Evolutionary conservation across 441 rosid species (phyloP).

Genomic region (Euphorbia celastroides): DNA sequence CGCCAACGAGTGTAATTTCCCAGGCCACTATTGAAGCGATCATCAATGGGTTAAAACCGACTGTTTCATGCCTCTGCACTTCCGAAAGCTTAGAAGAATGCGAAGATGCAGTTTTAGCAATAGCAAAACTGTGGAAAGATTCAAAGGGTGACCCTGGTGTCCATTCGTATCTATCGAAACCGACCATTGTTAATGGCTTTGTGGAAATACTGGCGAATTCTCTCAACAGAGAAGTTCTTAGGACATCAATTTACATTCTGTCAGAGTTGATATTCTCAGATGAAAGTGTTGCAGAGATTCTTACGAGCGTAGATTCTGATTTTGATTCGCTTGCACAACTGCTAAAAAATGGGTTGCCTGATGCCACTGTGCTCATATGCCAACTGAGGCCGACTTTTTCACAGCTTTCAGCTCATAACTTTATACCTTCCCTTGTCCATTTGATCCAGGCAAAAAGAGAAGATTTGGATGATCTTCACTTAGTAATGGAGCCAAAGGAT

Average conservation of each 20-base stretch:
- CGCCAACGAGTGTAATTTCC: conserved; percentile 64
- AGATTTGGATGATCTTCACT: conserved; percentile 32
- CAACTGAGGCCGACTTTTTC: conserved; percentile 46
- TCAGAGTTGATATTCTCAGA: conserved; percentile 39
- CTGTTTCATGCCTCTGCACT: conserved; percentile 49
- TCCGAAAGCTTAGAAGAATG: conserved; percentile 58
- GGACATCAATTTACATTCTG: conserved; percentile 42
- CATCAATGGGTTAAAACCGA: conserved; percentile 43
- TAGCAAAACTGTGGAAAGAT: conserved; percentile 56
- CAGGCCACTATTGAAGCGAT: conserved; percentile 50
- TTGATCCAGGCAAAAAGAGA: conserved; percentile 32
- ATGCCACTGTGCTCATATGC: conserved; percentile 54
- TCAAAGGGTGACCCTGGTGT: conserved; percentile 46
- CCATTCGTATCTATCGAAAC: conserved; percentile 47
- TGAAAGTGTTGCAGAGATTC: conserved; percentile 43
- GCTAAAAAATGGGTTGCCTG: conserved; percentile 54
- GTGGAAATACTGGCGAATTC: conserved; percentile 56
- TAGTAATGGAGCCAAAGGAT: conserved; percentile 45
- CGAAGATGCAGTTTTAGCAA: conserved; percentile 48
- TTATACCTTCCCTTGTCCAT: conserved; percentile 49
- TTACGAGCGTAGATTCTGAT: conserved; percentile 57
- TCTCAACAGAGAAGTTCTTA: conserved; percentile 44
- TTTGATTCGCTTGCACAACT: conserved; percentile 52
- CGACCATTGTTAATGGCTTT: conserved; percentile 47
- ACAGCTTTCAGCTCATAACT: conserved; percentile 46